phyloP scores from a whole-genome alignment of 176 grass and related monocot species.

The Oryza glaberrima region DNA sequence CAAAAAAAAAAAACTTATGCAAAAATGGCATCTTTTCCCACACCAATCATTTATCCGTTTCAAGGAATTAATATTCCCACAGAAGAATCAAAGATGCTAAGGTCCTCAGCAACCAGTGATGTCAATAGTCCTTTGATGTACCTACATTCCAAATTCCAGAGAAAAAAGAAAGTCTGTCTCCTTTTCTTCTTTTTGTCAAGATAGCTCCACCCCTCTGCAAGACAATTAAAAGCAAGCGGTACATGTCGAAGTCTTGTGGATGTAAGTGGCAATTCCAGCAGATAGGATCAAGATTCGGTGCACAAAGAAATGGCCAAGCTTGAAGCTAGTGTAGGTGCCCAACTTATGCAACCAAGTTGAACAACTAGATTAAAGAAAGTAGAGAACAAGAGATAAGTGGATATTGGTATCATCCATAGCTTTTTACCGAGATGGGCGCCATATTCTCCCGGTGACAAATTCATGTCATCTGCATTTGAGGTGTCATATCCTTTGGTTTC shows the following conservation, averaged over 20 bases:
- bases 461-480: not conserved
- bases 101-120: not conserved
- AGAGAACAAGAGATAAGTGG: constrained; percentile 3
- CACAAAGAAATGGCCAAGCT: constrained; percentile 7
- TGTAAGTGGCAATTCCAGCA: constrained; percentile 6
- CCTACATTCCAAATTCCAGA: not conserved
- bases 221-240: not conserved
- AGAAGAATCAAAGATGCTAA: not conserved
- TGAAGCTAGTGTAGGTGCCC: not conserved
- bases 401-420: constrained; percentile 7
- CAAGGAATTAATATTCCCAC: not conserved
- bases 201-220: not conserved
- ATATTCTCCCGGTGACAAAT: not conserved
- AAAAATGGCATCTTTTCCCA: too few relatives aligned
- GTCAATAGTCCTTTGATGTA: not conserved
- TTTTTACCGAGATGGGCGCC: constrained; percentile 11
- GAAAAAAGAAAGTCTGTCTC: not conserved
- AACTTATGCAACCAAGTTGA: constrained; percentile 22
- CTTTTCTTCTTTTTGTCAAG: constrained; percentile 8
- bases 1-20: not conserved
- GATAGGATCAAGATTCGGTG: constrained; percentile 4
- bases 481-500: too few relatives aligned
- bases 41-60: not conserved
- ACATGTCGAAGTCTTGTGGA: not conserved
- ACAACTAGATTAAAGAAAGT: not conserved